Evolutionary conservation across 768 basidiomycete species (phyloP).

Genomic region (Boletus coccyginus): DNA sequence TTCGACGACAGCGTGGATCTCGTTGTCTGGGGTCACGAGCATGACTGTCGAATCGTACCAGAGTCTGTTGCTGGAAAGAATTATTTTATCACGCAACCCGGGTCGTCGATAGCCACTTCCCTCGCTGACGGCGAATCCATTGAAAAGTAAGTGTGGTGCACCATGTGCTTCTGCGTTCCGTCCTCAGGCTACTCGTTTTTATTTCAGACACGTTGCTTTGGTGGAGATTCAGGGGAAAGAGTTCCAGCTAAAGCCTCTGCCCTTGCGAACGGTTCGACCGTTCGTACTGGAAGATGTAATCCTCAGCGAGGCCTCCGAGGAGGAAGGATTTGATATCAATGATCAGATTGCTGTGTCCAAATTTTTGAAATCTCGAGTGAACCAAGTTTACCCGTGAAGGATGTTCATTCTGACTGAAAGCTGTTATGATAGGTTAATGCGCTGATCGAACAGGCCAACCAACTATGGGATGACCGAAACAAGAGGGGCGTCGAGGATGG

Average conservation of each 20-base stretch:
- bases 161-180: not conserved
- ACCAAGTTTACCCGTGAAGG: not conserved
- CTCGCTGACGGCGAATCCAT: constrained; percentile 90
- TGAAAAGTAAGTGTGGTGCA: constrained; percentile 61
- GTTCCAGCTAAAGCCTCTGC: constrained; percentile 81
- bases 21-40: constrained; percentile 98
- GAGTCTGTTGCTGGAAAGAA: constrained; percentile 88
- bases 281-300: constrained; percentile 85
- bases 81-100: constrained; percentile 93
- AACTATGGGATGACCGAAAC: constrained; percentile 24
- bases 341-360: constrained; percentile 84
- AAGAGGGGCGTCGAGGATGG: constrained; percentile 52
- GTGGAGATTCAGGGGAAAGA: constrained; percentile 85
- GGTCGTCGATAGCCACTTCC: constrained; percentile 92
- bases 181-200: not conserved
- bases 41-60: constrained; percentile 91
- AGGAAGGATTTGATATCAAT: constrained; percentile 69
- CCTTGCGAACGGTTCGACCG: constrained; percentile 88
- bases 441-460: constrained; percentile 75
- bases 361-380: constrained; percentile 70
- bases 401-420: not conserved
- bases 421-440: constrained; percentile 56
- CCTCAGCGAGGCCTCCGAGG: constrained; percentile 74
- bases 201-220: constrained; percentile 81
- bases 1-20: constrained; percentile 94